Evolutionary conservation across 2,329 filamentous ascomycete genomes (phyloP).

Genomic region (Colletotrichum sp.): DNA sequence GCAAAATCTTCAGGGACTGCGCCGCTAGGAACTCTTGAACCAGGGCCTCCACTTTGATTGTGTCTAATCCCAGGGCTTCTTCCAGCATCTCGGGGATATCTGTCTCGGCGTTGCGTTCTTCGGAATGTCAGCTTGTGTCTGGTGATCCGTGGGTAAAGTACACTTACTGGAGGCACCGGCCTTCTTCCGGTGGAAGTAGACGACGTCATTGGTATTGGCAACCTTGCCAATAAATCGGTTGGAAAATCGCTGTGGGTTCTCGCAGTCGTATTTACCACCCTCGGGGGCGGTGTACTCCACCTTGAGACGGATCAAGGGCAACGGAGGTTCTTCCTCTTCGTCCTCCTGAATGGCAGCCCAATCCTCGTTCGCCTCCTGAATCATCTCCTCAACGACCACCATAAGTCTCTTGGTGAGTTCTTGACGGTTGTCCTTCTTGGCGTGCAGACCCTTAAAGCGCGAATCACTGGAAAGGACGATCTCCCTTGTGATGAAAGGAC

Average conservation of each 20-base stretch:
- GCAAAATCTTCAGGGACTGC: slow-evolving; percentile 90
- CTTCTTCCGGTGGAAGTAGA: slow-evolving; percentile 93
- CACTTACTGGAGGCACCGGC: slow-evolving; percentile 53
- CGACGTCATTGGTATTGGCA: slow-evolving; percentile 91
- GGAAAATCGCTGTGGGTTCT: slow-evolving; percentile 96
- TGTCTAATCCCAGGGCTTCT: slow-evolving; percentile 71
- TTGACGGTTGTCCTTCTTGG: slow-evolving; percentile 81
- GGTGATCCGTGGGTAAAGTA: background rate
- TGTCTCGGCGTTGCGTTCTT: slow-evolving; percentile 50
- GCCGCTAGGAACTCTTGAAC: slow-evolving; percentile 87
- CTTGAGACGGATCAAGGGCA: slow-evolving; percentile 86
- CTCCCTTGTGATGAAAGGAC: slow-evolving; percentile 89
- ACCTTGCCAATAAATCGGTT: slow-evolving; percentile 90
- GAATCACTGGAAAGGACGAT: slow-evolving; percentile 78
- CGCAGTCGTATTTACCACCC: slow-evolving; percentile 84
- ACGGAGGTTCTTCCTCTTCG: slow-evolving; percentile 64
- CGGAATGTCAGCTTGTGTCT: background rate
- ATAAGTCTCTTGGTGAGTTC: slow-evolving; percentile 81
- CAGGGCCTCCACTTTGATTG: slow-evolving; percentile 85
- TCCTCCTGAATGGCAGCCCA: slow-evolving; percentile 82
- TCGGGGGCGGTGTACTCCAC: slow-evolving; percentile 90
- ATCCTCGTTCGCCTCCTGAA: slow-evolving; percentile 79
- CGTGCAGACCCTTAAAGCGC: slow-evolving; percentile 78
- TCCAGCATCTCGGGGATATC: slow-evolving; percentile 70
- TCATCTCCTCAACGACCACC: slow-evolving; percentile 82